phyloP scores from a whole-genome alignment of 139 green algal species.

The Micromonas commoda region DNA sequence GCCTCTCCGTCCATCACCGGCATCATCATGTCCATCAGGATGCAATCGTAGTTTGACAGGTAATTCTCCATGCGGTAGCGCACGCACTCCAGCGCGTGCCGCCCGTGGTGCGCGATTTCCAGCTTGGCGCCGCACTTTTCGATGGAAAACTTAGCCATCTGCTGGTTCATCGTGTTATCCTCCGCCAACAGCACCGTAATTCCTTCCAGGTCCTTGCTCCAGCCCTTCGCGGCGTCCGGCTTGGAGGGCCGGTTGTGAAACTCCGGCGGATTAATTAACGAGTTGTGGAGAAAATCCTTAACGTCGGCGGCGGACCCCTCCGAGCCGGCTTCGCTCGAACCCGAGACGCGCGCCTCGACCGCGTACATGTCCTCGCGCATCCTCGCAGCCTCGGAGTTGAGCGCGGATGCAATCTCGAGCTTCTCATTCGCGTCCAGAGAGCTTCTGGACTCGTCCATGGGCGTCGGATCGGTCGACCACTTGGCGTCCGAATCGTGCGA shows the following conservation, averaged over 20 bases:
- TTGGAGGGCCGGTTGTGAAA: no score
- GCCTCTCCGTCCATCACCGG: conserved; percentile 26
- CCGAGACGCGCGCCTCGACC: not conserved
- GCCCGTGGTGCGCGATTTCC: conserved; percentile 11
- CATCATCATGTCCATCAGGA: conserved; percentile 37
- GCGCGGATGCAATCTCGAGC: no score
- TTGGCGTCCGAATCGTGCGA: no score
- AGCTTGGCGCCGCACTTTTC: not conserved
- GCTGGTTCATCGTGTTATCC: conserved; percentile 27
- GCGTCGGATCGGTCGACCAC: no score
- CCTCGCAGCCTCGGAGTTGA: no score
- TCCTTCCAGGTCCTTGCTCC: no score
- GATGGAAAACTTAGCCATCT: conserved; percentile 3
- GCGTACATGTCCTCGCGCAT: not conserved
- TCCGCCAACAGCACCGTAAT: conserved; percentile 19
- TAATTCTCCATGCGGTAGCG: not conserved
- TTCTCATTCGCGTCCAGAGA: no score
- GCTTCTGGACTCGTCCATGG: no score
- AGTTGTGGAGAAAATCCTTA: not conserved
- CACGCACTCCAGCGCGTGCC: not conserved
- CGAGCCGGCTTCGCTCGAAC: not conserved
- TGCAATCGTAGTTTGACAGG: conserved; percentile 20
- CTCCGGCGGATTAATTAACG: no score
- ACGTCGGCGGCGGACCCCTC: not conserved
- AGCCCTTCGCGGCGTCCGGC: no score